Evolutionary conservation across 1,284 basidiomycete genomes (phyloP).

Genomic region (Porogramme epimiltina): DNA sequence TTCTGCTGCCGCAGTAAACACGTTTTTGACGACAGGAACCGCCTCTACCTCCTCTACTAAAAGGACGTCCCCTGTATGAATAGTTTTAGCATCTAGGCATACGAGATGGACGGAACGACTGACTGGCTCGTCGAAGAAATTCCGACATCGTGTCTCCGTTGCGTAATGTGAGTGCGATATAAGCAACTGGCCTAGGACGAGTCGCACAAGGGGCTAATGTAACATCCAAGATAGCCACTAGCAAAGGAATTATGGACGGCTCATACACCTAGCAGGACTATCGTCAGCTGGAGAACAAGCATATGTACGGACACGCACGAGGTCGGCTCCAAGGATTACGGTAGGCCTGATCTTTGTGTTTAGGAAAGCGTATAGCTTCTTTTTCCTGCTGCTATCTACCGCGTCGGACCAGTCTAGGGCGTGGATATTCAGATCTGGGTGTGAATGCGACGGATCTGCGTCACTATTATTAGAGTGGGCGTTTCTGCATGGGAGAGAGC

Average conservation of each 20-base stretch:
- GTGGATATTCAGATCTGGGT: constrained; percentile 45
- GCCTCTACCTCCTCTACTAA: constrained; percentile 7
- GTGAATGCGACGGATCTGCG: constrained; percentile 56
- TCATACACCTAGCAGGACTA: constrained; percentile 61
- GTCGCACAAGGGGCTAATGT: constrained; percentile 37
- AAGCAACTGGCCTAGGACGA: constrained; percentile 30
- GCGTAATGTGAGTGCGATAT: constrained; percentile 62
- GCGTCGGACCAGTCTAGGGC: constrained; percentile 68
- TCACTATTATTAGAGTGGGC: neutral
- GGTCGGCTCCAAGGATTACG: constrained; percentile 69
- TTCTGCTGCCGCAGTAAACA: constrained; percentile 15
- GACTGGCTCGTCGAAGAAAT: constrained; percentile 44
- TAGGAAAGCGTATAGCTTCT: constrained; percentile 36
- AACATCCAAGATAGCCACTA: constrained; percentile 54
- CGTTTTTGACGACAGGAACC: constrained; percentile 2
- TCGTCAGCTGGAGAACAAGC: neutral
- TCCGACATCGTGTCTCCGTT: constrained; percentile 43
- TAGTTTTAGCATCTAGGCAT: no score
- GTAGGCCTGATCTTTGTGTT: constrained; percentile 46
- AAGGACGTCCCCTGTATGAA: no score
- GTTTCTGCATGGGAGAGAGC: neutral
- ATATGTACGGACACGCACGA: constrained; percentile 43
- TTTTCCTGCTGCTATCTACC: constrained; percentile 32
- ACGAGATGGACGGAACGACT: no score
- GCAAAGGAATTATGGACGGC: constrained; percentile 57